These are phyloP conservation scores for Mycena metata DNA, from an alignment of 768 basidiomycete genomes.

Conservation along the genomic window DNA sequence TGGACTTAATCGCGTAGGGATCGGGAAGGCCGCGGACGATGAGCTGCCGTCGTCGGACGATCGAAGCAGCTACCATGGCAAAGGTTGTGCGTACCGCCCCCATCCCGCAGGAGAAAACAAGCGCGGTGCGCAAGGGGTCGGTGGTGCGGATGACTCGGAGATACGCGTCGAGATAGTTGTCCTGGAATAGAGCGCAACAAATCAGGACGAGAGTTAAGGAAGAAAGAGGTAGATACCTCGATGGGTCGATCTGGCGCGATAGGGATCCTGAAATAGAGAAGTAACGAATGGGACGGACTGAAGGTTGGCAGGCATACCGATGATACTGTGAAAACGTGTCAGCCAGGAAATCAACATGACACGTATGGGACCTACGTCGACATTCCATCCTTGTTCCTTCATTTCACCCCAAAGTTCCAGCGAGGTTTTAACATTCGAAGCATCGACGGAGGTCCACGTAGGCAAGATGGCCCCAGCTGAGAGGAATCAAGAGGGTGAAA, in stretches of 20 bases:
- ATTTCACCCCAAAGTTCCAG: slow-evolving; percentile 88
- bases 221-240: slow-evolving; percentile 53
- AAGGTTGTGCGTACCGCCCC: slow-evolving; percentile 97
- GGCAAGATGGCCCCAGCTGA: slow-evolving; percentile 81
- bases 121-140: slow-evolving; percentile 83
- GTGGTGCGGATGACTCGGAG: slow-evolving; percentile 82
- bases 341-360: slow-evolving; percentile 29
- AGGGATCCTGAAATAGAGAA: slow-evolving; percentile 74
- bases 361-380: slow-evolving; percentile 70
- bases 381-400: slow-evolving; percentile 88
- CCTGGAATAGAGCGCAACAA: slow-evolving; percentile 60
- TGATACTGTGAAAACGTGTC: slow-evolving; percentile 68
- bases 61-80: slow-evolving; percentile 94
- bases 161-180: slow-evolving; percentile 97
- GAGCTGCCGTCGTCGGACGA: slow-evolving; percentile 86
- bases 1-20: slow-evolving; percentile 71
- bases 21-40: slow-evolving; percentile 77
- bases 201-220: background rate
- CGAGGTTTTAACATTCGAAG: slow-evolving; percentile 85
- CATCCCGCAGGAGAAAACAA: slow-evolving; percentile 98
- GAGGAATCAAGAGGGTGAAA: slow-evolving; percentile 28
- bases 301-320: slow-evolving; percentile 60
- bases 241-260: slow-evolving; percentile 94
- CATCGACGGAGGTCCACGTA: slow-evolving; percentile 94
- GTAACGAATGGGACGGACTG: background rate